These are phyloP conservation scores for Phycomyces blakesleeanus DNA, from an alignment of 192 early-diverging fungal species.

Conservation along the genomic window DNA sequence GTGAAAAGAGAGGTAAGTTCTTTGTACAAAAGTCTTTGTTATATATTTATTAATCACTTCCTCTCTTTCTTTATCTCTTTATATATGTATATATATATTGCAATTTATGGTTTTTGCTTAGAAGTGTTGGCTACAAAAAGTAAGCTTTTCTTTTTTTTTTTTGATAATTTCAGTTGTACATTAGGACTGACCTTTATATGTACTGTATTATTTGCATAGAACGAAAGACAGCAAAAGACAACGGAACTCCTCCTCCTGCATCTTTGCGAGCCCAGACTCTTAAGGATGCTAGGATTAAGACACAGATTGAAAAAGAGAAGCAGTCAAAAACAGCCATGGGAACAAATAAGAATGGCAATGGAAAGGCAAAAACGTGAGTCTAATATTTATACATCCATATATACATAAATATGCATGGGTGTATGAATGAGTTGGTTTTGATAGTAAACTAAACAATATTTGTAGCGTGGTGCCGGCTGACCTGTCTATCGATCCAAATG, in stretches of 20 bases:
- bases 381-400: too few relatives aligned
- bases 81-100: not conserved
- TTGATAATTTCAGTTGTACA: not conserved
- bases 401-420: too few relatives aligned
- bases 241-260: slow-evolving; percentile 22
- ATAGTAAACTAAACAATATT: too few relatives aligned
- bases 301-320: slow-evolving; percentile 22
- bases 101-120: slow-evolving; percentile 10
- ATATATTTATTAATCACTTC: not conserved
- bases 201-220: slow-evolving; percentile 11
- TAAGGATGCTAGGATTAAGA: slow-evolving; percentile 21
- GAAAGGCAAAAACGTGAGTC: slow-evolving; percentile 21
- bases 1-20: slow-evolving; percentile 42
- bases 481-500: slow-evolving; percentile 91
- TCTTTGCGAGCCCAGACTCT: slow-evolving; percentile 12
- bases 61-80: not conserved
- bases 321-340: not conserved
- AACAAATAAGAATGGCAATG: slow-evolving; percentile 17
- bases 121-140: slow-evolving; percentile 13
- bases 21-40: too few relatives aligned
- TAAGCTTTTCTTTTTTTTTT: too few relatives aligned
- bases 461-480: slow-evolving; percentile 37
- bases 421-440: too few relatives aligned
- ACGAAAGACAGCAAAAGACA: slow-evolving; percentile 32
- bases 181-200: not conserved